Conservation (phyloP, 2,329 filamentous ascomycete species). For the Exophiala xenobiotica region DNA sequence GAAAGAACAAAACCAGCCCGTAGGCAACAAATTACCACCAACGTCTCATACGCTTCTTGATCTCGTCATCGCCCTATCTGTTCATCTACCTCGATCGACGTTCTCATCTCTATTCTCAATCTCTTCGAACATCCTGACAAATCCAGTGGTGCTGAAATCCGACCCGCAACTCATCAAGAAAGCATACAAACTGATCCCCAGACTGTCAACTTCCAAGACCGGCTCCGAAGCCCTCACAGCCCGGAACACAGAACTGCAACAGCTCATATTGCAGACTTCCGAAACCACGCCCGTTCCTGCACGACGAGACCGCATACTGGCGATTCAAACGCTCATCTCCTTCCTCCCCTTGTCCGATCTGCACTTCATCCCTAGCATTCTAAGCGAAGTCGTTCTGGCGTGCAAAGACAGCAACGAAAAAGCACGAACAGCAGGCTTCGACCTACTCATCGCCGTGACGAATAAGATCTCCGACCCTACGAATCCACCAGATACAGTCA, state of each 20-base stretch:
- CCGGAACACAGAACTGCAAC: constrained; percentile 74
- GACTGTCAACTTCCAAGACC: constrained; percentile 75
- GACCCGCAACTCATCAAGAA: constrained; percentile 98
- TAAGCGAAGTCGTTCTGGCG: constrained; percentile 92
- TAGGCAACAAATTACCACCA: constrained; percentile 77
- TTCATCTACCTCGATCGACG: constrained; percentile 84
- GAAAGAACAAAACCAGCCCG: constrained; percentile 58
- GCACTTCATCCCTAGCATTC: constrained; percentile 87
- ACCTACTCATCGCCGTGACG: constrained; percentile 84
- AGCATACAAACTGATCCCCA: constrained; percentile 95
- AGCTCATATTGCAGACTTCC: constrained; percentile 73
- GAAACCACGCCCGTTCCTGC: constrained; percentile 86
- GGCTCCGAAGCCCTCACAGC: constrained; percentile 75
- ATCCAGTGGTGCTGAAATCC: constrained; percentile 54
- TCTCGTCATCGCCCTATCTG: constrained; percentile 90
- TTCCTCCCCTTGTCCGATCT: constrained; percentile 74
- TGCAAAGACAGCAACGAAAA: constrained; percentile 98
- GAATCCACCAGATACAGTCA: constrained; percentile 62
- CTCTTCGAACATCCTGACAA: constrained; percentile 76
- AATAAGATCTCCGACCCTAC: constrained; percentile 72
- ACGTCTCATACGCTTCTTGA: constrained; percentile 96
- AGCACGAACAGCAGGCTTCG: constrained; percentile 83
- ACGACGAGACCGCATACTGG: constrained; percentile 78
- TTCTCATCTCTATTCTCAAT: constrained; percentile 84
- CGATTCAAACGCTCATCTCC: constrained; percentile 76